Base-by-base conservation (phyloP, 2,329 filamentous ascomycete genomes). In the Arthroderma uncinatum region DNA sequence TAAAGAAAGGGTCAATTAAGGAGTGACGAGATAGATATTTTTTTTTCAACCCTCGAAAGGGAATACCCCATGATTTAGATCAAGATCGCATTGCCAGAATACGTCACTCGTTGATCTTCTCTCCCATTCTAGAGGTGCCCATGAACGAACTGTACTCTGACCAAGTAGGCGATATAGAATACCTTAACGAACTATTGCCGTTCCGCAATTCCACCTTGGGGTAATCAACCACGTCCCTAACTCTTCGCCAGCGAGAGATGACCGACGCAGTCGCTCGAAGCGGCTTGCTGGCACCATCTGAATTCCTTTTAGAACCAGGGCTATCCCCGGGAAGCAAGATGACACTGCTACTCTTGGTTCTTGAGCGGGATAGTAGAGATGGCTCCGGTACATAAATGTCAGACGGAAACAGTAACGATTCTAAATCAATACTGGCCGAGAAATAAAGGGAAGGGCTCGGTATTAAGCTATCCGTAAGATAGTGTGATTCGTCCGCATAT, bases 311-410 rank as follows among this genome's bases (percentile, higher is more conserved):
- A n/a, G 47, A 50, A 4, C 33, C 47, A 16, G 47, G 47, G 8
- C 36, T 53, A 7, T 16, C 28, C 7, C 66, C 65, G 0, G 66
- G 67, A 2, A 68, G 63, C 10, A 67, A 54, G 40, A 69, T 62
- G 1, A 67, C 55, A 50, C 61, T 69, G 57, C 67, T 68, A 21
- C 65, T 65, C 14, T 63, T 55, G 33, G 65, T 67, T 21, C 59
- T 54, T 19, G 54, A 53, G n/a, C 57, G 58, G 8, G 52, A 56
- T 23, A 48, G 21, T 28, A 39, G 48, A 14, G 8, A 30, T 2
- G 42, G 14, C 23, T 55, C 23, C 2, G 36, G 10, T 28, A 12
- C 12, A 34, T 42, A 8, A 12, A 16, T 10, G 4, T 14, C 47
- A 8, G 33, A 23, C 1, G n/a, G 56, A 30, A 25, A 40, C n/a